phyloP scores from a whole-genome alignment of 768 basidiomycete species.

The Saitozyma sp. region DNA sequence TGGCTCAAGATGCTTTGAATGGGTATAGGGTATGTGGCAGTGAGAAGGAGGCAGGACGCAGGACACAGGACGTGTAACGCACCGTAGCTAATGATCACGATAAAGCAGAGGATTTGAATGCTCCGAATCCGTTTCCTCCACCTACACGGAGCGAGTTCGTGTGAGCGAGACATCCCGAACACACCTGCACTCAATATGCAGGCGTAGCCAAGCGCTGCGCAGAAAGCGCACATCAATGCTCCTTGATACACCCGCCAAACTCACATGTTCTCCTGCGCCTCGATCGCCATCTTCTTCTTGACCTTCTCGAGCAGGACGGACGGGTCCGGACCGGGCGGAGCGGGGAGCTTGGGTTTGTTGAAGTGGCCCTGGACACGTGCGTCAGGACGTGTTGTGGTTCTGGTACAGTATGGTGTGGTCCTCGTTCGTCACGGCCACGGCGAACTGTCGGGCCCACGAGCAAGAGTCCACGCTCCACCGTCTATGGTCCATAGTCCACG shows the following conservation, averaged over 20 bases:
- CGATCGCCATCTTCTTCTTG: conserved; percentile 33
- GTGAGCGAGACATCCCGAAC: neutral
- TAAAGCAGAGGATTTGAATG: conserved; percentile 31
- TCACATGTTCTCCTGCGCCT: conserved; percentile 29
- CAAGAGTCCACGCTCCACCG: neutral
- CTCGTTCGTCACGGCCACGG: no score
- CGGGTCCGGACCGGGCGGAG: conserved; percentile 21
- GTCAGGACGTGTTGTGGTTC: neutral
- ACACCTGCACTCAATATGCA: no score
- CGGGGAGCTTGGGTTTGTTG: conserved; percentile 35
- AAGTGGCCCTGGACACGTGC: conserved; percentile 36
- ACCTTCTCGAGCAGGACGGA: conserved; percentile 24
- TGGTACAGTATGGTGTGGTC: neutral
- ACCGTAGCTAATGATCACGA: conserved; percentile 35
- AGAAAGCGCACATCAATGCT: no score
- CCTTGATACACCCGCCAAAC: no score
- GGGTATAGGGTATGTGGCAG: no score
- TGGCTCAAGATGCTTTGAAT: no score
- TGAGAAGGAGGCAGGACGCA: no score
- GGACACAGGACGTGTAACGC: conserved; percentile 12
- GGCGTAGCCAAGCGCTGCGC: no score
- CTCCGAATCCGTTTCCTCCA: conserved; percentile 41
- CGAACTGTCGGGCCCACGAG: no score
- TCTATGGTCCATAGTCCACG: no score
- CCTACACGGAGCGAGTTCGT: conserved; percentile 4